Evolutionary conservation across 805 yeast species (phyloP), one percentile per base, ranked within the genome.

Genomic region (Peterozyma toletana): DNA sequence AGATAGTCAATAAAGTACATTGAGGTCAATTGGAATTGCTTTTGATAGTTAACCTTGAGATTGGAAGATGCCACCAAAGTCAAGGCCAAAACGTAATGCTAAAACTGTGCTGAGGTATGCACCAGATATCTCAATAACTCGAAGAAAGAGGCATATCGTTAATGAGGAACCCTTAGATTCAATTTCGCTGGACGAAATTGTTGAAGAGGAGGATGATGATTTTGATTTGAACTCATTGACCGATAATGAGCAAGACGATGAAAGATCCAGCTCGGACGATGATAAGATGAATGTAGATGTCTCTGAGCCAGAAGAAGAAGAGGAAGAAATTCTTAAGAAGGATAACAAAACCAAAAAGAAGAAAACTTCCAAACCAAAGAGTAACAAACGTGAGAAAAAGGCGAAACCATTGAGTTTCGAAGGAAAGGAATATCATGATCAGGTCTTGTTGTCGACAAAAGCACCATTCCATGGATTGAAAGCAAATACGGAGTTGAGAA

Each of bases 291-390:
- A 18, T 37, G 35, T 30, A 33, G 21, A 34, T 36, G n/a, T 27
- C 7, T 21, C 27, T 7, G 27, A 21, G 27, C 27, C 7, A 21
- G 50, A 48, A 14, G 43, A 33, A 13, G 45, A 29, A 15, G 33
- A 29, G 11, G 43, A 42, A 3, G 17, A 16, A 10, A 39, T 16
- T 9, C 4, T 27, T 29, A 17, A 14, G 43, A 42, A 38, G 40
- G 41, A 16, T 49, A 43, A 31, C 45, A 48, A 30, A 48, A 46
- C 31, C 21, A 39, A 21, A 40, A 36, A 37, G 27, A 34, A 38
- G 38, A 34, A 16, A 39, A 42, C 29, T 18, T 33, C 21, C 27
- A n/a, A 29, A 35, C 11, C 17, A 30, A 18, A 10, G 4, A 14
- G 21, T 3, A 30, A 38, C 13, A 42, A 36, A 21, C 11, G 17